Conservation (phyloP, 2,329 filamentous ascomycete species). For the Colletotrichum higginsianum region DNA sequence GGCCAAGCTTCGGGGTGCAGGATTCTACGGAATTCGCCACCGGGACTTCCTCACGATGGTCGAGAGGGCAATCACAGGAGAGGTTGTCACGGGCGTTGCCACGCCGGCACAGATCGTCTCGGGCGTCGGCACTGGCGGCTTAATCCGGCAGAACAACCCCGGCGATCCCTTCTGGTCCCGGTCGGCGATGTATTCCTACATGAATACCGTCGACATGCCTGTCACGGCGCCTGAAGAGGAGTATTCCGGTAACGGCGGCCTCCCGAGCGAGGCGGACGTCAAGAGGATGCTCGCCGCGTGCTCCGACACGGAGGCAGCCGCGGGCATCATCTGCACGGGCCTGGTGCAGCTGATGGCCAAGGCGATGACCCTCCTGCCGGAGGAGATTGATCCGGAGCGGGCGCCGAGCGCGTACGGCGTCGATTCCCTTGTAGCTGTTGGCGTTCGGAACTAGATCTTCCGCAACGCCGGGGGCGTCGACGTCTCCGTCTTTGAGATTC, state of each 20-base stretch:
- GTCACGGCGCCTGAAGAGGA: conserved; percentile 46
- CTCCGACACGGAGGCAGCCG: conserved; percentile 49
- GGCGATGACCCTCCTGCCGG: conserved; percentile 60
- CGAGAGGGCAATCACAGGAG: conserved; percentile 61
- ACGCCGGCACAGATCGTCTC: conserved; percentile 66
- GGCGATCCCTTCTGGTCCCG: conserved; percentile 69
- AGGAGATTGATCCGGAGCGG: conserved; percentile 60
- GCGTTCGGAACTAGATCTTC: conserved; percentile 41
- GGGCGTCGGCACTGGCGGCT: conserved; percentile 68
- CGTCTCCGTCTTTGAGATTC: conserved; percentile 39
- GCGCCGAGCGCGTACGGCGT: conserved; percentile 64
- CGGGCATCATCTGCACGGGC: conserved; percentile 53
- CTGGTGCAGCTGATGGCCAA: conserved; percentile 59
- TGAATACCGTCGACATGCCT: conserved; percentile 65
- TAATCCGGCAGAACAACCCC: conserved; percentile 66
- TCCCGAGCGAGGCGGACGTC: conserved; percentile 44
- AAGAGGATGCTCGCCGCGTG: conserved; percentile 53
- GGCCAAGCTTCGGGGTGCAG: conserved; percentile 63
- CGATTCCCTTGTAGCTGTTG: conserved; percentile 67
- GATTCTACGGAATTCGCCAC: conserved; percentile 69
- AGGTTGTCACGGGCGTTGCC: conserved; percentile 45
- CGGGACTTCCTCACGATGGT: conserved; percentile 65
- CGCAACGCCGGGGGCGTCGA: conserved; percentile 41
- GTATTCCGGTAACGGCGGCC: background rate
- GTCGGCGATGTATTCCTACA: conserved; percentile 63